Percentiles rank a stretch among this genome's conserved stretches.
phyloP scores from a whole-genome alignment of 2,329 filamentous ascomycete species.

The Pseudopyricularia cyperi region DNA sequence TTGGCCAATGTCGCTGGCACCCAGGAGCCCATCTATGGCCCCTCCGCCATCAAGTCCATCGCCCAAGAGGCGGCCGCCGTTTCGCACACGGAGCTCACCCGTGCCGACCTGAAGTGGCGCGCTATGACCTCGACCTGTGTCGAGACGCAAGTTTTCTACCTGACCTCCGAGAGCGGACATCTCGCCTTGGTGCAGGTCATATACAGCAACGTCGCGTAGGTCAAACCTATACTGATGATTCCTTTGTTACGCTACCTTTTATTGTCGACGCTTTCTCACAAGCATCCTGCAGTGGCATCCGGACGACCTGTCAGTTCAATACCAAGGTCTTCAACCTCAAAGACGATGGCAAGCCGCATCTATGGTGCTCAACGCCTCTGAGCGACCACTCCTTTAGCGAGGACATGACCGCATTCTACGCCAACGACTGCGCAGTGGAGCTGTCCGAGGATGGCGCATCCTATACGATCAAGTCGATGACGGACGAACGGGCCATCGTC shows the following conservation, averaged over 20 bases:
- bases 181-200: slow-evolving; percentile 80
- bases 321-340: slow-evolving; percentile 71
- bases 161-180: slow-evolving; percentile 66
- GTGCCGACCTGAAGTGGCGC: slow-evolving; percentile 72
- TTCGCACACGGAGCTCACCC: slow-evolving; percentile 67
- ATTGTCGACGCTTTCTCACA: not conserved
- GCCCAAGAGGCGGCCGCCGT: slow-evolving; percentile 65
- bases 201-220: slow-evolving; percentile 93
- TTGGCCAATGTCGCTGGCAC: slow-evolving; percentile 80
- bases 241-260: slow-evolving; percentile 7
- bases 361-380: slow-evolving; percentile 77
- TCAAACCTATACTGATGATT: not conserved
- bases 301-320: slow-evolving; percentile 88
- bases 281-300: slow-evolving; percentile 55
- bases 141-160: slow-evolving; percentile 91
- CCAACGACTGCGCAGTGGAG: slow-evolving; percentile 72
- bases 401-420: slow-evolving; percentile 71
- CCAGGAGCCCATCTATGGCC: slow-evolving; percentile 90
- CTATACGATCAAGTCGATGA: slow-evolving; percentile 84
- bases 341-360: slow-evolving; percentile 55
- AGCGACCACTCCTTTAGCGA: slow-evolving; percentile 73
- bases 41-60: slow-evolving; percentile 75
- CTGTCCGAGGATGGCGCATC: slow-evolving; percentile 70
- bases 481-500: slow-evolving; percentile 67
- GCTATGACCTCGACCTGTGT: slow-evolving; percentile 74